These are phyloP conservation scores for Scheffersomyces lignicola DNA, from an alignment of 1,139 yeast species.

Conservation along the genomic window DNA sequence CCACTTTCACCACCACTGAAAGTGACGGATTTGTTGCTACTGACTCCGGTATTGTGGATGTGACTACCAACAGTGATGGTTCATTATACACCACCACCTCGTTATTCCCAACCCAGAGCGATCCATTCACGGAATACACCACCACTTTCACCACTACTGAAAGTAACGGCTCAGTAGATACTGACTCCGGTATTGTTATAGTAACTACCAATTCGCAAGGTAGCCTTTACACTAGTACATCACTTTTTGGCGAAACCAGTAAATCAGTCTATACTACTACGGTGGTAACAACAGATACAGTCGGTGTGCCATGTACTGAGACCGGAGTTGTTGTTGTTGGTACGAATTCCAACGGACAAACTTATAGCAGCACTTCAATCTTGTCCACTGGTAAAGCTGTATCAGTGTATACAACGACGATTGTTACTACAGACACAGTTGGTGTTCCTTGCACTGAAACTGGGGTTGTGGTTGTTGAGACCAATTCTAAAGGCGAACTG, in stretches of 20 bases:
- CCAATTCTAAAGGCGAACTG: slow-evolving; percentile 2
- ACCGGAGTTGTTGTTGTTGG: slow-evolving; percentile 4
- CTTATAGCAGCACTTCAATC: slow-evolving; percentile 5
- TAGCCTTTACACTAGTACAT: slow-evolving; percentile 4
- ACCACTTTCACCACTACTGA: slow-evolving; percentile 4
- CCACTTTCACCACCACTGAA: slow-evolving; percentile 5
- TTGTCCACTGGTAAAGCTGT: slow-evolving; percentile 6
- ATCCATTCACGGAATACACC: slow-evolving; percentile 4
- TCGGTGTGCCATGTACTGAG: neutral
- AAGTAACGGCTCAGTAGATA: neutral
- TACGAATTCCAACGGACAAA: slow-evolving; percentile 4
- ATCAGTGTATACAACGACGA: slow-evolving; percentile 18
- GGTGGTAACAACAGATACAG: neutral
- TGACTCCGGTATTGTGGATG: slow-evolving; percentile 2
- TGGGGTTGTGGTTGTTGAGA: slow-evolving; percentile 5
- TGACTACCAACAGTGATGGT: slow-evolving; percentile 3
- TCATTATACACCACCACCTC: slow-evolving; percentile 4
- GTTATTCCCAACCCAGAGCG: slow-evolving; percentile 2
- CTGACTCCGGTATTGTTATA: slow-evolving; percentile 5
- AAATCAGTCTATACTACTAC: neutral
- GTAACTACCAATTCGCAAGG: slow-evolving; percentile 3
- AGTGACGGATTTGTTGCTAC: slow-evolving; percentile 1
- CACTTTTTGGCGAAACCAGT: slow-evolving; percentile 6
- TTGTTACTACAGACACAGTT: slow-evolving; percentile 15
- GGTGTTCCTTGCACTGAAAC: slow-evolving; percentile 11